Percentiles rank a stretch among this genome's conserved stretches.
These are phyloP conservation scores for Artemisia argyi DNA, from an alignment of 129 eudicot species.

Conservation along the genomic window DNA sequence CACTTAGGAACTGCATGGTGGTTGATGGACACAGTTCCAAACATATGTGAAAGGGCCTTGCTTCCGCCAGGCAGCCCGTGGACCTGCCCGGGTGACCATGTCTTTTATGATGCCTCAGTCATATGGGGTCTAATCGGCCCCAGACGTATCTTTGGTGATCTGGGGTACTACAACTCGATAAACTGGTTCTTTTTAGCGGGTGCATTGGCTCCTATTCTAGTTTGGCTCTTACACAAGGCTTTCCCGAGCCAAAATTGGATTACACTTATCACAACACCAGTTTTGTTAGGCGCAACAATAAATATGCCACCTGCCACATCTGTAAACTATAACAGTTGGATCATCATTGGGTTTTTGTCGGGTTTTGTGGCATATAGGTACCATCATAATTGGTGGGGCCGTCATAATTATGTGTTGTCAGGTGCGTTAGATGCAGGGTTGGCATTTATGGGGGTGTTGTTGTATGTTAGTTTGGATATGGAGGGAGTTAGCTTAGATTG, in stretches of 20 bases:
- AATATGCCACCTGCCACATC: conserved; percentile 57
- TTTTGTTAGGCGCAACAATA: conserved; percentile 36
- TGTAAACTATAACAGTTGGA: conserved; percentile 46
- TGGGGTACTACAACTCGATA: conserved; percentile 68
- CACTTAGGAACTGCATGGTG: conserved; percentile 74
- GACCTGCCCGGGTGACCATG: conserved; percentile 91
- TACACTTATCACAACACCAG: conserved; percentile 39
- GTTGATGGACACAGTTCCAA: conserved; percentile 31
- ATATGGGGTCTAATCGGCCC: conserved; percentile 92
- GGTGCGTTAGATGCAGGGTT: conserved; percentile 60
- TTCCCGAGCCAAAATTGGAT: conserved; percentile 48
- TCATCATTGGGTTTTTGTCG: conserved; percentile 31
- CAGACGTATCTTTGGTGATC: conserved; percentile 72
- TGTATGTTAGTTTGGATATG: conserved; percentile 30
- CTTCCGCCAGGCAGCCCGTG: conserved; percentile 79
- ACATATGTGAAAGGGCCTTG: conserved; percentile 31
- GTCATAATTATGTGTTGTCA: conserved; percentile 43
- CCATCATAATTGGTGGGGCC: conserved; percentile 39
- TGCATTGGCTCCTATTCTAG: conserved; percentile 61
- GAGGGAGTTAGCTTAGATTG: conserved; percentile 28
- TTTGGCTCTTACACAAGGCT: conserved; percentile 68
- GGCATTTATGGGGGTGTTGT: conserved; percentile 46
- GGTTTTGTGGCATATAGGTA: conserved; percentile 34
- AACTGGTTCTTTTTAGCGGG: conserved; percentile 84
- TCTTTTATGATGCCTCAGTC: conserved; percentile 89